These are phyloP conservation scores for Carex parvula DNA, from an alignment of 176 grass and related monocot species.

Conservation along the genomic window DNA sequence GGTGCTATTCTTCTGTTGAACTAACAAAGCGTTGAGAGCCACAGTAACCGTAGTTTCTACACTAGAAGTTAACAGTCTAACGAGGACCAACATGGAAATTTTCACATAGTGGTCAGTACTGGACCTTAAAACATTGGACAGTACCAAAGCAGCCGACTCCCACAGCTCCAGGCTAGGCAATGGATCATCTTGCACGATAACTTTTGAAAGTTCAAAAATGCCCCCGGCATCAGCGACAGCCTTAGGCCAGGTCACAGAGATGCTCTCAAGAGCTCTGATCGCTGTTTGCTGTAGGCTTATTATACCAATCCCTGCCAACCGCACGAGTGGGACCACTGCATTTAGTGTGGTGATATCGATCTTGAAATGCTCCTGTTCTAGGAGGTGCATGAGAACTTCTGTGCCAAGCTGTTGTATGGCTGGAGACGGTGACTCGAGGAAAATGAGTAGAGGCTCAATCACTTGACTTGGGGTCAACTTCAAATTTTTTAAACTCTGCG, in stretches of 20 bases:
- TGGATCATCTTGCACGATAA: constrained; percentile 92
- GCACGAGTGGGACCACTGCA: constrained; percentile 90
- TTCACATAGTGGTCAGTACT: constrained; percentile 84
- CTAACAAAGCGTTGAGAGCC: constrained; percentile 87
- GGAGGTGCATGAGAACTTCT: constrained; percentile 80
- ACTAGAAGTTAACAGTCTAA: constrained; percentile 74
- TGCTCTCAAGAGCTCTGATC: constrained; percentile 91
- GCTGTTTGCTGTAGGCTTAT: constrained; percentile 91
- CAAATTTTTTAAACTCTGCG: constrained; percentile 72
- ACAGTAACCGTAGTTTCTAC: constrained; percentile 75
- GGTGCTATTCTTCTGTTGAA: constrained; percentile 87
- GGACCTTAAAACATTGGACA: constrained; percentile 92
- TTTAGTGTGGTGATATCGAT: constrained; percentile 87
- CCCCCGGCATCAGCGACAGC: constrained; percentile 91
- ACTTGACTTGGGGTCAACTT: constrained; percentile 85
- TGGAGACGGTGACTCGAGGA: constrained; percentile 94
- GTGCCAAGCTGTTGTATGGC: constrained; percentile 96
- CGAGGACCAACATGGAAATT: constrained; percentile 86
- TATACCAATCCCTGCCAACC: constrained; percentile 91
- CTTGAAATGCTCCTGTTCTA: constrained; percentile 96
- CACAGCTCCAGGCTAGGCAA: constrained; percentile 81
- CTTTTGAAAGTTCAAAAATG: constrained; percentile 95
- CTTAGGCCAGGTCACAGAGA: constrained; percentile 90
- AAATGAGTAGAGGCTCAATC: constrained; percentile 87
- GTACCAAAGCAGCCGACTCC: constrained; percentile 90